Evolutionary conservation across 257 asterid genomes (phyloP), one percentile per base, ranked within the genome.

Genomic region (Echites panduratus): DNA sequence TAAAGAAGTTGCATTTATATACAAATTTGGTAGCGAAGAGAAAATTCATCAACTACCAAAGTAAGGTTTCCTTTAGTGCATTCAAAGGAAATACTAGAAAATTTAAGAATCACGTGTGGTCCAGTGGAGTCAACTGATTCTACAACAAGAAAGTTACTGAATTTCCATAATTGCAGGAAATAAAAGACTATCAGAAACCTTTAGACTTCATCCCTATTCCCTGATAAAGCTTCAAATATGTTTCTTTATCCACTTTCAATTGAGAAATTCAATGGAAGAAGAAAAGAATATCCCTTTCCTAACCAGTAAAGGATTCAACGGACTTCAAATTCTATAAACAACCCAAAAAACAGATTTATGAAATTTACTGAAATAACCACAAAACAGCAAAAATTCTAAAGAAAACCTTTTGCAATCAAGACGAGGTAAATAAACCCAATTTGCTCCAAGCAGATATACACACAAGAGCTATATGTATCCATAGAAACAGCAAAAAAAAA

Each of bases 281-380:
- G 58, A 4, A 58, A 58, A 44, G 58, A 44, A 45, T 63, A 61
- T 47, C 45, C 76, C 9, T 24, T 27, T 45, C 62, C 43, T 62
- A 71, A 9, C 49, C 19, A 27, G 41, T 57, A 57, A 71, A 53
- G n/a, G 40, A 43, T 53, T 26, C 73, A 47, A 66, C 4, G 38
- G 38, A 70, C 40, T 54, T 70, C 56, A 58, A 58, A 22, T 22
- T 14, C 56, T 50, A 43, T 40, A 27, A 74, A 56, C 53, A 16
- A 65, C 63, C 57, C 72, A 26, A 27, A 49, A 26, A 0, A 26
- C 47, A 68, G 48, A 49, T 0, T 10, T 32, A 48, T 14, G 45
- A 29, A 68, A 47, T 68, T 41, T 24, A 47, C 24, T 24, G 26
- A 27, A 14, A 66, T 45, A 26, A 67, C n/a, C 57, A 26, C 14